Evolutionary conservation across 106 monocot genomes (phyloP), one percentile per base, ranked within the genome.

Genomic region (Allium fistulosum): DNA sequence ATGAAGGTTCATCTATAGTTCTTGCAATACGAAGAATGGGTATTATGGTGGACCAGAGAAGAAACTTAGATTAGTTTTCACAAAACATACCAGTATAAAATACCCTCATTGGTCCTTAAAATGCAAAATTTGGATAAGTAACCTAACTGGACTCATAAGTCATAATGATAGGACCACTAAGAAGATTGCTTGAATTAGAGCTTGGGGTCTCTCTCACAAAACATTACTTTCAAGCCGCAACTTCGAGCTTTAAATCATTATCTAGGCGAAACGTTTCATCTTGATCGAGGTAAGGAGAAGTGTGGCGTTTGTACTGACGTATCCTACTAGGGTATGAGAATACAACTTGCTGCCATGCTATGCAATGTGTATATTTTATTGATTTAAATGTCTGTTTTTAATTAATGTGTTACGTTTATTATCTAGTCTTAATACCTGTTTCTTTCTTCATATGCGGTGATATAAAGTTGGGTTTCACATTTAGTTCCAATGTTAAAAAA

Each of bases 141-240:
- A 99, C 92, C 59, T 99, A 92, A 16, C 92, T 99, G 47, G 97
- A 99, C 69, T 90, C 81, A 28, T 13, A 50, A 14, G 97, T 99
- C 74, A 93, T 92, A 92, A 99, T 99, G 53, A 99, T 53, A 14
- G 97, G 93, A 66, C 92, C 84, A 65, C 92, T 99, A 75, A 92
- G 97, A 47, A 99, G 87, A 87, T 99, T 73, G 87, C 97, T 83
- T 99, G 97, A 71, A 99, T 85, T 26, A 99, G 71, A 70, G 97
- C 97, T 74, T 97, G 97, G 46, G 89, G 68, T 84, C 92, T 97
- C 89, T 97, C 97, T 78, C 89, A 71, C 13, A 53, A 59, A 92
- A 92, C 97, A 90, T 93, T 10, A 88, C 87, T 78, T 99, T 99
- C 73, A 99, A 72, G n/a, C 72, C 78, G 92, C 92, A 46, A 99